Base-by-base conservation (phyloP, 2,329 filamentous ascomycete genomes). In the Talaromyces sp. region DNA sequence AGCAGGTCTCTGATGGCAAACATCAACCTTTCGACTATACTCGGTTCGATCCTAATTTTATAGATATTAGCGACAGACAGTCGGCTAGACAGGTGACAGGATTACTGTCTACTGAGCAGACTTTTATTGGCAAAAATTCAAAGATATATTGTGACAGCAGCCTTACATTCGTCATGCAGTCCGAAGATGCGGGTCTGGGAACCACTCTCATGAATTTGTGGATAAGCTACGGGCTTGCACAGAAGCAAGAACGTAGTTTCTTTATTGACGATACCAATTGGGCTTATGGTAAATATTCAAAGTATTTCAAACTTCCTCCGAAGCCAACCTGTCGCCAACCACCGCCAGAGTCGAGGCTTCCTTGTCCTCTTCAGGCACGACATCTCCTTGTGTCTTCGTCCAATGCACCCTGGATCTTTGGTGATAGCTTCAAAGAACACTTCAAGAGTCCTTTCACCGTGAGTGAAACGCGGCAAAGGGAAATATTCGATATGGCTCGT, bases 251-350 rank as follows among this genome's bases (percentile, higher is more conserved):
- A 13, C 80, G 90, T 22, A 80, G 84, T 1, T 95, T 96, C 73
- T 95, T 96, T 75, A 79, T 96, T 62, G 89, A 95, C 65, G 91
- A 96, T 72, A 84, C 87, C 6, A 81, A 87, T 63, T 96, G 91
- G 87, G 86, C 88, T 1, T 94, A 94, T 65, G 91, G 91, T 9
- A 79, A 81, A 53, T 96, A 89, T 67, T 81, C 80, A 0, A 80
- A 84, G 53, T 90, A 89, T 65, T 95, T 96, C 72, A 76, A 82
- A 46, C 75, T 83, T 2, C 87, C 87, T 1, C 86, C 89, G 0
- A 64, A 79, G 2, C 85, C 87, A 1, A 72, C 77, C 22, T 95
- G 91, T 70, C 80, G 82, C 7, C 84, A 87, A 17, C 89, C 91
- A 11, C 86, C 88, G n/a, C 77, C 81, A 25, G 84, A 89, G 57